phyloP scores from a whole-genome alignment of 2,329 filamentous ascomycete species.

The Penicillium sclerotiorum region DNA sequence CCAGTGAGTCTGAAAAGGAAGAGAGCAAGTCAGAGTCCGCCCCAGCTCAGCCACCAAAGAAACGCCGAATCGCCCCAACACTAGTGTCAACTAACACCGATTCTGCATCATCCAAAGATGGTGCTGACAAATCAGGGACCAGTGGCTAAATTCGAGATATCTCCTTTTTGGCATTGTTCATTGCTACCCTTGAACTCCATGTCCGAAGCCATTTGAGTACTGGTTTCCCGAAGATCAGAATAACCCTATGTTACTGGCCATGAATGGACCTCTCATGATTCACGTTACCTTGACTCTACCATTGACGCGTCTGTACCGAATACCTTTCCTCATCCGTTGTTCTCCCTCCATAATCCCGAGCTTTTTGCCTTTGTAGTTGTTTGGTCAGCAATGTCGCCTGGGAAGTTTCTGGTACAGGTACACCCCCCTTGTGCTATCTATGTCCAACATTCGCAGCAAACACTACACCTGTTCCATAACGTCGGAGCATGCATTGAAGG shows the following conservation, averaged over 20 bases:
- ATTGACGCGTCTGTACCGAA: too few relatives aligned
- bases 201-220: not conserved
- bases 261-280: conserved; percentile 20
- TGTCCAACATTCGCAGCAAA: too few relatives aligned
- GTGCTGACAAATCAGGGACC: conserved; percentile 1
- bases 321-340: not conserved
- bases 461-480: too few relatives aligned
- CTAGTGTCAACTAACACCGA: conserved; percentile 48
- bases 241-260: not conserved
- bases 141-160: not conserved
- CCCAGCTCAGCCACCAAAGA: conserved; percentile 59
- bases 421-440: too few relatives aligned
- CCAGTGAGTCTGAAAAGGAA: conserved; percentile 50
- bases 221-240: not conserved
- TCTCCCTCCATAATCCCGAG: not conserved
- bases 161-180: not conserved
- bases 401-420: too few relatives aligned
- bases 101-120: conserved; percentile 15
- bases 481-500: too few relatives aligned
- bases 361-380: not conserved
- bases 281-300: too few relatives aligned
- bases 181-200: not conserved
- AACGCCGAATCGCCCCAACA: conserved; percentile 71
- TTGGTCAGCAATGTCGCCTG: not conserved
- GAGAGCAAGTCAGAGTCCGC: conserved; percentile 47